A percentile compares a stretch with the other conserved stretches of the same genome.
phyloP scores from a whole-genome alignment of 1,284 basidiomycete species.

The Porodaedalea pini region DNA sequence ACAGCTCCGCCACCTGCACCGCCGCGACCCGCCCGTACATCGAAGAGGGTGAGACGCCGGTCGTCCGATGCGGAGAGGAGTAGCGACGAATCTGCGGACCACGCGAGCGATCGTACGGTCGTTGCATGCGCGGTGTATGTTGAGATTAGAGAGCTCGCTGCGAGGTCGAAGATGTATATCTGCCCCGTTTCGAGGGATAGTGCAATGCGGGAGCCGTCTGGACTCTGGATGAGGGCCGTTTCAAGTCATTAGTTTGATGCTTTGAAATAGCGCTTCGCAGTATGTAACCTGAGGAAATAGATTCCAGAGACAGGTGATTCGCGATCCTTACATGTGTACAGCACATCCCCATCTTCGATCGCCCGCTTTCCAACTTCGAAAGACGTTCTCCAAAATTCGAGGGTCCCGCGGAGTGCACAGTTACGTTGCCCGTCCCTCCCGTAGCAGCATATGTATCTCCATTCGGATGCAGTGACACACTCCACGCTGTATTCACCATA shows the following conservation, averaged over 20 bases:
- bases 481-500: constrained; percentile 58
- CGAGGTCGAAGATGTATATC: constrained; percentile 76
- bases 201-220: constrained; percentile 76
- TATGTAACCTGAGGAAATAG: too few relatives aligned
- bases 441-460: constrained; percentile 74
- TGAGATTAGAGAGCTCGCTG: constrained; percentile 55
- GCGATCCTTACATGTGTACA: constrained; percentile 71
- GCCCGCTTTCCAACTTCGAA: constrained; percentile 58
- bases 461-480: constrained; percentile 72
- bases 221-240: constrained; percentile 53
- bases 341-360: constrained; percentile 79
- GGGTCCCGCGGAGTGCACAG: constrained; percentile 57
- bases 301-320: too few relatives aligned
- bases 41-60: constrained; percentile 81
- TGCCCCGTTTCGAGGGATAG: constrained; percentile 79
- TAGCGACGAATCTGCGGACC: constrained; percentile 75
- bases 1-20: constrained; percentile 70
- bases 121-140: constrained; percentile 85
- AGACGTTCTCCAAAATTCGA: constrained; percentile 60
- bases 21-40: constrained; percentile 59
- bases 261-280: too few relatives aligned
- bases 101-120: constrained; percentile 76
- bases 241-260: too few relatives aligned
- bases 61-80: constrained; percentile 85
- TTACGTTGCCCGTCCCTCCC: constrained; percentile 70